Evolutionary conservation across 352 stramenopile species (phyloP).

Genomic region (Pythium diclinum): DNA sequence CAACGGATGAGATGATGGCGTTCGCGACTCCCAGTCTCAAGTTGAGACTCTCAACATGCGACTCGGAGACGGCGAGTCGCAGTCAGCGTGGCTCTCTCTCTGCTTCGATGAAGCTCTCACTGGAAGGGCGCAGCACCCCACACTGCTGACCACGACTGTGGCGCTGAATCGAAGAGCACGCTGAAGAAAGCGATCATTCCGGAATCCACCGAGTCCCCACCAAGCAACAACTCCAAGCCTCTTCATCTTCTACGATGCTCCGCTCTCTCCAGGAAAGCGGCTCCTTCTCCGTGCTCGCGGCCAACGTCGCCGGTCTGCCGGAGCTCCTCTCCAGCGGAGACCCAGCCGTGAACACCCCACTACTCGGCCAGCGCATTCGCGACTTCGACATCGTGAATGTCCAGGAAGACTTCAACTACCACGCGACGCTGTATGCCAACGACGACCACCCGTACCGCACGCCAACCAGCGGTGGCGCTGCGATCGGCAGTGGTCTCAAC

Average conservation of each 20-base stretch:
- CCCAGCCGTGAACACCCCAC: conserved; percentile 37
- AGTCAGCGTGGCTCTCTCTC: no score
- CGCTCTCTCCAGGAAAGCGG: conserved; percentile 19
- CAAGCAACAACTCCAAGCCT: background rate
- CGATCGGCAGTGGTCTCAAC: conserved; percentile 46
- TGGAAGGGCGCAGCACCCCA: no score
- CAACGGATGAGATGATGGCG: background rate
- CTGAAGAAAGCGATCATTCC: background rate
- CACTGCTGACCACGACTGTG: background rate
- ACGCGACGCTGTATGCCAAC: conserved; percentile 9
- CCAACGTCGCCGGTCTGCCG: conserved; percentile 46
- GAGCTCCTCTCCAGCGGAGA: conserved; percentile 46
- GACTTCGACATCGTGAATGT: conserved; percentile 25
- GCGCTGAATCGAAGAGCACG: background rate
- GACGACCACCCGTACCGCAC: conserved; percentile 13
- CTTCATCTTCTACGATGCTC: background rate
- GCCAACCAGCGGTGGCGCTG: conserved; percentile 14
- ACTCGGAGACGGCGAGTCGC: no score
- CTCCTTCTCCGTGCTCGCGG: conserved; percentile 43
- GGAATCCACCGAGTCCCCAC: background rate
- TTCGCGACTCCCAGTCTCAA: no score
- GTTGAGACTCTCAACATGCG: no score
- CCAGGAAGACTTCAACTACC: conserved; percentile 28
- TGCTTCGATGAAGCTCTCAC: no score
- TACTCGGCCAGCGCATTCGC: conserved; percentile 42